Percentiles rank a stretch among this genome's conserved stretches.
phyloP scores from a whole-genome alignment of 2,329 filamentous ascomycete species.

The Colletotrichum sp. region DNA sequence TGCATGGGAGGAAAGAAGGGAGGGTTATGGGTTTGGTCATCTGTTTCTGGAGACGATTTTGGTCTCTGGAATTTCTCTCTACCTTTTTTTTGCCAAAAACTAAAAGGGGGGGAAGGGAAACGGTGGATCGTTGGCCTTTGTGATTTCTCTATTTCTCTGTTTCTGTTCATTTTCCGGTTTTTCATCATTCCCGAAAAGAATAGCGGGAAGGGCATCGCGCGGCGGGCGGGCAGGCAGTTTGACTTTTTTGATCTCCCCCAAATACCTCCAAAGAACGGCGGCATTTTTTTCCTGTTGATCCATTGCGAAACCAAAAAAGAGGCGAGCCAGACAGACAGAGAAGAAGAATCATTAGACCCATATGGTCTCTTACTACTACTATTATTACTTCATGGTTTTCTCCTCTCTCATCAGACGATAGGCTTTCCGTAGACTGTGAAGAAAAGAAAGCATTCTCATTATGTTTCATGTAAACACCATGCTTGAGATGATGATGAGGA shows the following conservation, averaged over 20 bases:
- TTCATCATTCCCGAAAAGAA: constrained; percentile 9
- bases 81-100: background rate
- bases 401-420: background rate
- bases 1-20: background rate
- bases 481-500: background rate
- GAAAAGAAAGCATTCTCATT: background rate
- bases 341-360: constrained; percentile 11
- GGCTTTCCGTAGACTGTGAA: constrained; percentile 7
- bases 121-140: background rate
- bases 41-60: background rate
- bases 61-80: background rate
- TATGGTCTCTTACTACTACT: background rate
- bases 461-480: background rate
- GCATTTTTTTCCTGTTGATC: background rate
- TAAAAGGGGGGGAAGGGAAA: constrained; percentile 2
- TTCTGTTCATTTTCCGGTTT: constrained; percentile 4
- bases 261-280: background rate
- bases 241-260: background rate
- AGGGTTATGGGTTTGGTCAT: background rate
- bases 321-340: background rate
- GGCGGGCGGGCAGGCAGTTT: constrained; percentile 10
- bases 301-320: constrained; percentile 1
- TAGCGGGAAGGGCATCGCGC: constrained; percentile 13
- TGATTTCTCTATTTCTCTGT: constrained; percentile 1
- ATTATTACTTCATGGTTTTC: background rate